Conservation (phyloP, 345 rosid genomes). For the Hibiscus syriacus region DNA sequence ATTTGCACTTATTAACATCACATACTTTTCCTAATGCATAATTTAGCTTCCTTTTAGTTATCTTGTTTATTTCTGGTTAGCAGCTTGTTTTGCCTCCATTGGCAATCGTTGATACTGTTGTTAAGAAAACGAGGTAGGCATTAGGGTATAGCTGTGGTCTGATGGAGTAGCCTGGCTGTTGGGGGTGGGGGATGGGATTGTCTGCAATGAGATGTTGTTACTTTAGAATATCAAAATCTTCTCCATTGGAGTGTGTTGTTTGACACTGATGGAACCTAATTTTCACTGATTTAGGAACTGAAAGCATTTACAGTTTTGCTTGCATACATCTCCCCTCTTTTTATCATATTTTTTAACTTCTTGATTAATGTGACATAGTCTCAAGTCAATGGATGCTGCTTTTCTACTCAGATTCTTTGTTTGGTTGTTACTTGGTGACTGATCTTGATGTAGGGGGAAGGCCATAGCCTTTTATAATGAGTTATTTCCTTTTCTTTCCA, state of each 20-base stretch:
- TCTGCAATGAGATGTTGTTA: background rate
- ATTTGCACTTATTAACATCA: too few relatives aligned
- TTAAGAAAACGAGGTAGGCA: background rate
- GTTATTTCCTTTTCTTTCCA: slow-evolving; percentile 10
- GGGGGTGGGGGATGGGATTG: background rate
- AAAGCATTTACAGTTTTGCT: background rate
- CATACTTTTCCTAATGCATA: background rate
- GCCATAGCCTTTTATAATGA: slow-evolving; percentile 1
- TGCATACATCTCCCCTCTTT: background rate
- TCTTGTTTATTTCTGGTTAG: background rate
- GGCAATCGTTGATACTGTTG: background rate
- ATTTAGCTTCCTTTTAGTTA: background rate
- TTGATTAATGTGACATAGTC: background rate
- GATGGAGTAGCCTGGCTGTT: background rate
- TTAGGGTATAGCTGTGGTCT: background rate
- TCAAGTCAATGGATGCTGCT: background rate
- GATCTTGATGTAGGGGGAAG: background rate
- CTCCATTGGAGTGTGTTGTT: background rate
- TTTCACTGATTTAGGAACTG: background rate
- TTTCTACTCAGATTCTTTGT: background rate
- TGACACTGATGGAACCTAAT: too few relatives aligned
- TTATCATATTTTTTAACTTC: background rate
- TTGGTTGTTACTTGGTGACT: background rate
- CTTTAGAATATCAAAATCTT: background rate
- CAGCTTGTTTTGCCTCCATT: background rate